Evolutionary conservation across 2,329 filamentous ascomycete genomes (phyloP), one percentile per base, ranked within the genome.

Genomic region (Metarhizium guizhouense): DNA sequence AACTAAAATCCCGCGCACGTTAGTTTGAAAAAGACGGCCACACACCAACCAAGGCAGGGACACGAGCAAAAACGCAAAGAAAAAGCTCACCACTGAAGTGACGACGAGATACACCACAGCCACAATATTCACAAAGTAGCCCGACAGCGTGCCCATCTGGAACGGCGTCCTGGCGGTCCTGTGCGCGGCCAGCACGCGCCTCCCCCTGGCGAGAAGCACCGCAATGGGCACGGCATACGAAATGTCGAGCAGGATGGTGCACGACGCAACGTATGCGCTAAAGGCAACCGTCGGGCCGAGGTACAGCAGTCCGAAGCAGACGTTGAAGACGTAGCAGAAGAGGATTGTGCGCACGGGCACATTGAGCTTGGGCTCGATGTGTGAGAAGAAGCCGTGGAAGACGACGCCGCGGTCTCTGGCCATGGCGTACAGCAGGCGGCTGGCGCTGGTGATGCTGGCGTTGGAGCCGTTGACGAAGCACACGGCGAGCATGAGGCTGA

Each of bases 381-480:
- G 65, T 0, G 66, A 67, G n/a, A 73, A 70, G 54, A 65, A 70
- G n/a, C 61, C 47, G 36, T 65, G 67, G 54, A 66, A 71, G 2
- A 69, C 60, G 6, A 71, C 66, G 7, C 71, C 74, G 45, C 66
- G 68, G 54, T 77, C 76, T 53, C 76, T 69, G 6, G 76, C 76
- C 67, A 79, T 77, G 5, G 74, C 65, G 57, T 68, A 77, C 13
- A 74, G 58, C 14, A 78, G 66, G 38, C 75, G 65, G 40, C 69
- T 75, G 0, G 69, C 72, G 53, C 68, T 74, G 8, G 73, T 76
- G 7, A 75, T 67, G 43, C 71, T 72, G 1, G 72, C 74, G n/a
- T 70, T 72, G 8, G 72, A 75, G 16, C 75, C 75, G 32, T 76
- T 74, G 47, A 77, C 65, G 50, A 77, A 76, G 58, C 74, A 76